Evolutionary conservation across 768 basidiomycete genomes (phyloP).

Genomic region (Leccinum disarticulatum): DNA sequence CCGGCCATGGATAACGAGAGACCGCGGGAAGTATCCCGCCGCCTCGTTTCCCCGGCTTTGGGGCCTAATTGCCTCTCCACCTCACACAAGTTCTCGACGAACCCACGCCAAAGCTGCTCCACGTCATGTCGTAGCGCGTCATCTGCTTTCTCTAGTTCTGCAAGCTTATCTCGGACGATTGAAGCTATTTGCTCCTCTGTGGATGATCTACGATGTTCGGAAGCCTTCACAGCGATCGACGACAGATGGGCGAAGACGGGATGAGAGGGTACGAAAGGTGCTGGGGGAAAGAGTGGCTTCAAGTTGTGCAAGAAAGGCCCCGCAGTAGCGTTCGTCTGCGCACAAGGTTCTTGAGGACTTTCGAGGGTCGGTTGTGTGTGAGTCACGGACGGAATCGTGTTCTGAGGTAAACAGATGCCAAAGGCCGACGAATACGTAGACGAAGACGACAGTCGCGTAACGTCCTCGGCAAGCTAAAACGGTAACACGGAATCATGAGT

Average conservation of each 20-base stretch:
- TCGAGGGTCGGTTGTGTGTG: conserved; percentile 27
- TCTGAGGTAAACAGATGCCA: conserved; percentile 43
- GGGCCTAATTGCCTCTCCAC: conserved; percentile 40
- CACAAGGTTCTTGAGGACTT: conserved; percentile 25
- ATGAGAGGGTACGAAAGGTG: conserved; percentile 76
- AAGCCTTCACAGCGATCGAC: conserved; percentile 53
- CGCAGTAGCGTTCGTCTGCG: conserved; percentile 25
- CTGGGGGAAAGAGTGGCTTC: conserved; percentile 66
- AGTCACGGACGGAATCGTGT: conserved; percentile 20
- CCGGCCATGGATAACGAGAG: conserved; percentile 20
- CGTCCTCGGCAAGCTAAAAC: conserved; percentile 28
- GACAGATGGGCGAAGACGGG: conserved; percentile 67
- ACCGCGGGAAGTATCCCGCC: conserved; percentile 24
- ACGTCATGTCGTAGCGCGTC: conserved; percentile 54
- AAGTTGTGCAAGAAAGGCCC: conserved; percentile 49
- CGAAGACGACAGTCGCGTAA: conserved; percentile 36
- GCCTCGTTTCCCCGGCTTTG: conserved; percentile 15
- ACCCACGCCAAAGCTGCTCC: conserved; percentile 61
- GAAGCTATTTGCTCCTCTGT: conserved; percentile 60
- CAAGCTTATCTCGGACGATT: conserved; percentile 52
- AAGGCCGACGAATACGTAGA: conserved; percentile 46
- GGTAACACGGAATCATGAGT: conserved; percentile 15
- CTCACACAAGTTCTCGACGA: conserved; percentile 46
- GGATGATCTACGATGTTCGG: conserved; percentile 50
- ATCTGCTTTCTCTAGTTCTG: conserved; percentile 58